These are phyloP conservation scores for Globisporangium paroecandrum DNA, from an alignment of 352 stramenopile genomes.

Conservation along the genomic window DNA sequence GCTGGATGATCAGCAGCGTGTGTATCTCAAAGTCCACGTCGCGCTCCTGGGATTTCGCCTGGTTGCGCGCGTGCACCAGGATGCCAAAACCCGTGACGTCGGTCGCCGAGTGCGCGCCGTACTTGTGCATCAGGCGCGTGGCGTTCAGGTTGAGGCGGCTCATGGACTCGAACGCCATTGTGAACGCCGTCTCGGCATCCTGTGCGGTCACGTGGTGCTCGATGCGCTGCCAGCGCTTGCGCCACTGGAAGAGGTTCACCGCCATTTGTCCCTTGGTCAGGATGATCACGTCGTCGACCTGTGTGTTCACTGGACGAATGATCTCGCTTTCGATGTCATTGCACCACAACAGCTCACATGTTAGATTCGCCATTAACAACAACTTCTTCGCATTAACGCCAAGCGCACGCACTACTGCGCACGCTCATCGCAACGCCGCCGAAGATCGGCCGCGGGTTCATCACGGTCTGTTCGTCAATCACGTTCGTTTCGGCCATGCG, in stretches of 20 bases:
- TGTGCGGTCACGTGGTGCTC: conserved; percentile 55
- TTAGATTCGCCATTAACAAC: background rate
- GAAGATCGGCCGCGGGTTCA: conserved; percentile 96
- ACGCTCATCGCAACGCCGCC: conserved; percentile 91
- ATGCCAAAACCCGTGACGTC: conserved; percentile 96
- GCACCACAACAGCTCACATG: background rate
- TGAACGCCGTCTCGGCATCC: conserved; percentile 87
- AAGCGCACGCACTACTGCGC: conserved; percentile 42
- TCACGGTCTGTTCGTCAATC: conserved; percentile 93
- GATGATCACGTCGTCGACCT: conserved; percentile 88
- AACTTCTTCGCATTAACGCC: background rate
- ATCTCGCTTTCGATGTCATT: conserved; percentile 55
- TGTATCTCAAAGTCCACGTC: conserved; percentile 92
- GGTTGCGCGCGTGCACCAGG: conserved; percentile 92
- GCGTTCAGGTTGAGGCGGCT: conserved; percentile 90
- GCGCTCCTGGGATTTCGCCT: conserved; percentile 88
- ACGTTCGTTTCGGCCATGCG: conserved; percentile 87
- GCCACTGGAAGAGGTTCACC: conserved; percentile 93
- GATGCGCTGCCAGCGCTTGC: conserved; percentile 77
- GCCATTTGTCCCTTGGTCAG: conserved; percentile 95
- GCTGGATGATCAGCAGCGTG: conserved; percentile 90
- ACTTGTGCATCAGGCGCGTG: conserved; percentile 90
- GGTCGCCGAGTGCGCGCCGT: conserved; percentile 90
- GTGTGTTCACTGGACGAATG: conserved; percentile 88
- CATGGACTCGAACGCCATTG: conserved; percentile 92